Conservation (phyloP, 2,329 filamentous ascomycete species). For the Pezicula radicicola region DNA sequence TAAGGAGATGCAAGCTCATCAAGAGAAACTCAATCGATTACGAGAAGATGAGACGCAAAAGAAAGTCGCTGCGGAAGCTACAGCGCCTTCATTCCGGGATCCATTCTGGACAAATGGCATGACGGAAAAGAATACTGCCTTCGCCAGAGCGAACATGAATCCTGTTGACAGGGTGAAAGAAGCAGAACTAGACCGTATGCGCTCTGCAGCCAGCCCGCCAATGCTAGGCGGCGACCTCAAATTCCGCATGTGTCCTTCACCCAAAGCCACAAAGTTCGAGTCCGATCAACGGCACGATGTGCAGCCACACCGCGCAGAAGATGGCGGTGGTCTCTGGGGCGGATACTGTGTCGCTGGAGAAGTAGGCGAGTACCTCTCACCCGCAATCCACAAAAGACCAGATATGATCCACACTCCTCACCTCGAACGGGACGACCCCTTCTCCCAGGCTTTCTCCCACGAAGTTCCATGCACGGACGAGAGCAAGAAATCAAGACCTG, state of each 20-base stretch:
- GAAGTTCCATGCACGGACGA: conserved; percentile 10
- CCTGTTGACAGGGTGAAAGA: conserved; percentile 22
- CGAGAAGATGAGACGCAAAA: conserved; percentile 29
- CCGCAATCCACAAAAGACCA: conserved; percentile 22
- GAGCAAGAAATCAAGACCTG: conserved; percentile 5
- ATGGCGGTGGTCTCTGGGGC: conserved; percentile 71
- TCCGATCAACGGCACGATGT: conserved; percentile 63
- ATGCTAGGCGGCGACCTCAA: conserved; percentile 82
- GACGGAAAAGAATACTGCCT: conserved; percentile 19
- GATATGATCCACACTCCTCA: conserved; percentile 34
- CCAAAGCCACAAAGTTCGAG: conserved; percentile 81
- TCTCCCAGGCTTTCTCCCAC: conserved; percentile 24
- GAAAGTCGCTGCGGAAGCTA: conserved; percentile 29
- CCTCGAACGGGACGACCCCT: conserved; percentile 30
- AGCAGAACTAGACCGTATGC: conserved; percentile 45
- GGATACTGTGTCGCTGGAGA: conserved; percentile 57
- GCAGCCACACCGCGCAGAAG: conserved; percentile 50
- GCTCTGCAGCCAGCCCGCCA: conserved; percentile 65
- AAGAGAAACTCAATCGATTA: conserved; percentile 27
- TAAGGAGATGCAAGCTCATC: conserved; percentile 30
- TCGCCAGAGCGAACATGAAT: conserved; percentile 9
- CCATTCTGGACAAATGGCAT: conserved; percentile 32
- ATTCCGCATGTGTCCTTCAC: conserved; percentile 80
- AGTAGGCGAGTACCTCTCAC: conserved; percentile 31
- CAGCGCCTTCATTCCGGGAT: conserved; percentile 26